phyloP scores from a whole-genome alignment of 2,329 filamentous ascomycete species.

The Diaporthe nobilis region DNA sequence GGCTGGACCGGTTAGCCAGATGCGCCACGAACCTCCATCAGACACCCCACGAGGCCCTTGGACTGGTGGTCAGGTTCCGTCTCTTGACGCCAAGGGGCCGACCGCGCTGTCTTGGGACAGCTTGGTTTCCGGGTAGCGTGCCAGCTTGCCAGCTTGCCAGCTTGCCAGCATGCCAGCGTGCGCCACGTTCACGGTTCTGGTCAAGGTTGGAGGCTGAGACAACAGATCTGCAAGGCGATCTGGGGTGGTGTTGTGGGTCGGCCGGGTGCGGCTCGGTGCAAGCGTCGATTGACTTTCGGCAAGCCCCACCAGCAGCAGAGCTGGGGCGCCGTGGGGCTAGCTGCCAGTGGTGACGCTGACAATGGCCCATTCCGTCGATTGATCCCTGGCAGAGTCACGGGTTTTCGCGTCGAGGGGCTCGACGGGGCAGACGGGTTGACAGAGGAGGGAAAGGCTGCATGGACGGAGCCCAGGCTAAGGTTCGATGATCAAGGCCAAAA shows the following conservation, averaged over 20 bases:
- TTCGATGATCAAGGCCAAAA: conserved; percentile 3
- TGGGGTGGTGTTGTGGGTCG: neutral
- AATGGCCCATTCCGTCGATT: neutral
- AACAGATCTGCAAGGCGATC: conserved; percentile 16
- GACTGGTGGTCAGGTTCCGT: conserved; percentile 24
- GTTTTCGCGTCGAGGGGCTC: conserved; percentile 40
- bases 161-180: neutral
- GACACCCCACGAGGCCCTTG: conserved; percentile 4
- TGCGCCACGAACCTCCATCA: conserved; percentile 4
- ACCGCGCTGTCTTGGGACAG: neutral
- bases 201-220: conserved; percentile 8
- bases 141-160: neutral
- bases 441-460: neutral
- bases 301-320: conserved; percentile 11
- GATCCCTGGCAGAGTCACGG: conserved; percentile 30
- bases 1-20: neutral
- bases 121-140: neutral
- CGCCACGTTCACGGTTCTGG: neutral
- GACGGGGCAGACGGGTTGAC: neutral
- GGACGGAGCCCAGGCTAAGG: conserved; percentile 17
- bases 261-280: conserved; percentile 22
- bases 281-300: conserved; percentile 29
- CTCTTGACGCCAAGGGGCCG: neutral
- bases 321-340: neutral
- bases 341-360: conserved; percentile 33